Evolutionary conservation across 441 rosid genomes (phyloP).

Genomic region (Gossypium davidsonii): DNA sequence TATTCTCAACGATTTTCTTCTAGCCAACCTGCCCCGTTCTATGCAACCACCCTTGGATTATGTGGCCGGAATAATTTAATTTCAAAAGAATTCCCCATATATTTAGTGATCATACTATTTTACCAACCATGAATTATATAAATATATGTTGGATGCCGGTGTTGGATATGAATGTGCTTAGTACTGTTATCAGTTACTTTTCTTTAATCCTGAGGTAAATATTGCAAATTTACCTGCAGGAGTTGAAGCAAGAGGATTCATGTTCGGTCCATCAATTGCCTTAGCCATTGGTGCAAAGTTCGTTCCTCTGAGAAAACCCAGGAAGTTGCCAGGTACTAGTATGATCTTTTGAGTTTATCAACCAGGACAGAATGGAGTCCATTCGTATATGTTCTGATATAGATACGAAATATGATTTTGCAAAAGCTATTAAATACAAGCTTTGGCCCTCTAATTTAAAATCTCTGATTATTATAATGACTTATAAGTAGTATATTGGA

Average conservation of each 20-base stretch:
- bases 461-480: too few relatives aligned
- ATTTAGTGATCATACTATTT: background rate
- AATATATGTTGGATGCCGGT: background rate
- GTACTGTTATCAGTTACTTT: background rate
- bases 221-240: conserved; percentile 30
- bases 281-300: conserved; percentile 93
- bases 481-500: background rate
- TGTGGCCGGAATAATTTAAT: too few relatives aligned
- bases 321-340: conserved; percentile 68
- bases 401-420: too few relatives aligned
- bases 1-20: background rate
- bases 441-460: background rate
- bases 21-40: background rate
- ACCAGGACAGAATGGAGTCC: background rate
- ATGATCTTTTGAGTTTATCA: background rate
- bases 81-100: too few relatives aligned
- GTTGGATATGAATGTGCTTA: background rate
- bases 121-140: background rate
- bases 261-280: conserved; percentile 89
- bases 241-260: conserved; percentile 91
- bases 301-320: conserved; percentile 85
- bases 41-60: background rate
- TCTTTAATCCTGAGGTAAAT: background rate
- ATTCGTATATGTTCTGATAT: too few relatives aligned
- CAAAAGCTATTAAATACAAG: too few relatives aligned